Evolutionary conservation across 1,139 yeast genomes (phyloP), one percentile per base, ranked within the genome.

Genomic region (Yamadazyma kanchanaburiensis): DNA sequence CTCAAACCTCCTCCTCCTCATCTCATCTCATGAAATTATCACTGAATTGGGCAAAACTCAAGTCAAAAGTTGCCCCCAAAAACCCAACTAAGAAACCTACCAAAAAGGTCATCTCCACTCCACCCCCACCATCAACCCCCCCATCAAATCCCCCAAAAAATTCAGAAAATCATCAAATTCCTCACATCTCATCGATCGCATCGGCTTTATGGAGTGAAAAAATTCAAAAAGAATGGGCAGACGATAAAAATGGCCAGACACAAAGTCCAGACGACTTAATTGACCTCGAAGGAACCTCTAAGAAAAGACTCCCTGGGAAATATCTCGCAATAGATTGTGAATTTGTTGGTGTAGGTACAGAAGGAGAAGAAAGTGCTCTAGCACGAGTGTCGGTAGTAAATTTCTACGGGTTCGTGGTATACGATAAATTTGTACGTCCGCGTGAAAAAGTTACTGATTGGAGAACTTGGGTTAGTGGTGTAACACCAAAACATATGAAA

Each of bases 381-480:
- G 96, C 96, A 0, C 69, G 97, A 43, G 89, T 88, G 1, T 85
- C 96, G 0, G 62, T 89, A 9, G 96, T 89, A 4, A 87, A 89
- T 52, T 86, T 70, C 49, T 81, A 74, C 49, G 96, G 97, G 0
- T 72, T 74, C 42, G 69, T 77, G 0, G 50, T 89, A 0, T 63
- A 80, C 39, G 96, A 89, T 53, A 63, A 70, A 25, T 88, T 69
- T 57, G 96, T 89, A 1, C 66, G 65, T 40, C 96, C 96, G 2
- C 59, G 65, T 22, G 88, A 80, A 43, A 63, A 61, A 32, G 95
- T 89, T 2, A 80, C 89, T 0, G 95, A 88, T 53, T 89, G 94
- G 88, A 70, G 96, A 53, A 89, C 96, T 0, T 80, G 89, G 85
- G 94, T 86, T n/a, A 80, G 94, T 53, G 97, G 97, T 11, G 76